A percentile compares a stretch with the other conserved stretches of the same genome.
Conservation (phyloP, 176 grass and related monocot genomes). For the Poa pratensis region DNA sequence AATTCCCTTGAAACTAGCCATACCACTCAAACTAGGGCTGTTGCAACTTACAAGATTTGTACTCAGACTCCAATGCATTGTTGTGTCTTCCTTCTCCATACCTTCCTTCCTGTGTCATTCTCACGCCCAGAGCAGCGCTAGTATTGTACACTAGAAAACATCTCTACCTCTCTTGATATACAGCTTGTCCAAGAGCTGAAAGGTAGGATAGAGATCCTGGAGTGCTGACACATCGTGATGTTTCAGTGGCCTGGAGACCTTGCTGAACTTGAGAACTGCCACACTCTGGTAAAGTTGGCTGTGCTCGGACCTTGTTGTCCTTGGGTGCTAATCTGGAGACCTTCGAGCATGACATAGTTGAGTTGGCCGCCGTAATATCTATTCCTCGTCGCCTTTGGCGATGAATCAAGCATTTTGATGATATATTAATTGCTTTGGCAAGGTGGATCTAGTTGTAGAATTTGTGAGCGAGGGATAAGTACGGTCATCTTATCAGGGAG, state of each 20-base stretch:
- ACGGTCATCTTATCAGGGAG: not conserved
- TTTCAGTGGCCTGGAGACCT: not conserved
- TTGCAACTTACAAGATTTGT: not conserved
- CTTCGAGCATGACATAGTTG: not conserved
- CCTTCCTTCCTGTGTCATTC: not conserved
- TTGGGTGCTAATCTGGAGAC: not conserved
- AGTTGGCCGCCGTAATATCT: not conserved
- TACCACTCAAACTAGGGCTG: not conserved
- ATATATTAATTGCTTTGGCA: not conserved
- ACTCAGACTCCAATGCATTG: constrained; percentile 1
- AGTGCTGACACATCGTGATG: not conserved
- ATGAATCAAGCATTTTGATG: not conserved
- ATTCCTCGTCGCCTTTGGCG: not conserved
- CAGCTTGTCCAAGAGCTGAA: constrained; percentile 3
- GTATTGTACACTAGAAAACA: constrained; percentile 3
- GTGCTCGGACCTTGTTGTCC: not conserved
- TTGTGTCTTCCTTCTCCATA: constrained; percentile 8
- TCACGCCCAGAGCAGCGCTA: not conserved
- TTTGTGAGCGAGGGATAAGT: not conserved
- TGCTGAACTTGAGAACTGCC: not conserved
- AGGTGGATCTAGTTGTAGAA: not conserved
- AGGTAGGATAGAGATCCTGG: not conserved
- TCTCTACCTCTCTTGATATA: not conserved
- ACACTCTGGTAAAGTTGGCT: not conserved
- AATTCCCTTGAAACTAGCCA: constrained; percentile 10